Evolutionary conservation across 768 basidiomycete species (phyloP).

Genomic region (Hysterangium stoloniferum): DNA sequence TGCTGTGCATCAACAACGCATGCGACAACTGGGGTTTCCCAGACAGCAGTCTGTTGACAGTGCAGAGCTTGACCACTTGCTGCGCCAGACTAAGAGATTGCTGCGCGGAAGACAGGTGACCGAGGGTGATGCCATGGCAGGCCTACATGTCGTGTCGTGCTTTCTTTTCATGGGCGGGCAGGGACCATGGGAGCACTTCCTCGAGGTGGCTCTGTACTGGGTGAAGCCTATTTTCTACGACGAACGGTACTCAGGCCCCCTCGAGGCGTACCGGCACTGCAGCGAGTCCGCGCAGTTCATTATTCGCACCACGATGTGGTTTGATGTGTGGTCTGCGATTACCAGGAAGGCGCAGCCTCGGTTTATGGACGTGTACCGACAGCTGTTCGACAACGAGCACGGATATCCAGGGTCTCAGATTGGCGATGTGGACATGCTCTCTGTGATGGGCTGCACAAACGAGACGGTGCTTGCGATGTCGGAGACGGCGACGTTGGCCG

Average conservation of each 20-base stretch:
- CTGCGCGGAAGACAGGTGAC: conserved; percentile 17
- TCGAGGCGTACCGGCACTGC: conserved; percentile 38
- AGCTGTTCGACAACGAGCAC: conserved; percentile 42
- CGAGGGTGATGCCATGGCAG: conserved; percentile 72
- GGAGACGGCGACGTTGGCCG: conserved; percentile 56
- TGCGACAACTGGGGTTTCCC: conserved; percentile 13
- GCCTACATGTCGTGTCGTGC: conserved; percentile 65
- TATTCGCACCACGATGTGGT: conserved; percentile 81
- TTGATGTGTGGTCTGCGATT: conserved; percentile 73
- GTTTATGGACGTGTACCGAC: conserved; percentile 48
- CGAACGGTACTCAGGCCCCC: conserved; percentile 28
- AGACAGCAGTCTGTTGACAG: neutral
- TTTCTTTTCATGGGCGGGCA: conserved; percentile 72
- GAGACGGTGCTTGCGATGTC: conserved; percentile 71
- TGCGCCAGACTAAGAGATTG: conserved; percentile 3
- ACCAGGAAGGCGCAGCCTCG: conserved; percentile 55
- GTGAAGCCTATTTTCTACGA: conserved; percentile 41
- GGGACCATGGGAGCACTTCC: conserved; percentile 62
- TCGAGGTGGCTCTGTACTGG: conserved; percentile 51
- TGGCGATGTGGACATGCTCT: conserved; percentile 60
- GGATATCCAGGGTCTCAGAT: conserved; percentile 20
- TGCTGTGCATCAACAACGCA: conserved; percentile 40
- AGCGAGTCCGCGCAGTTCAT: conserved; percentile 56
- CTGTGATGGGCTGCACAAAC: conserved; percentile 82
- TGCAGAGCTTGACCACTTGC: conserved; percentile 5